Evolutionary conservation across 768 basidiomycete species (phyloP), one percentile per base, ranked within the genome.

Genomic region (Psilocybe subaeruginosa): DNA sequence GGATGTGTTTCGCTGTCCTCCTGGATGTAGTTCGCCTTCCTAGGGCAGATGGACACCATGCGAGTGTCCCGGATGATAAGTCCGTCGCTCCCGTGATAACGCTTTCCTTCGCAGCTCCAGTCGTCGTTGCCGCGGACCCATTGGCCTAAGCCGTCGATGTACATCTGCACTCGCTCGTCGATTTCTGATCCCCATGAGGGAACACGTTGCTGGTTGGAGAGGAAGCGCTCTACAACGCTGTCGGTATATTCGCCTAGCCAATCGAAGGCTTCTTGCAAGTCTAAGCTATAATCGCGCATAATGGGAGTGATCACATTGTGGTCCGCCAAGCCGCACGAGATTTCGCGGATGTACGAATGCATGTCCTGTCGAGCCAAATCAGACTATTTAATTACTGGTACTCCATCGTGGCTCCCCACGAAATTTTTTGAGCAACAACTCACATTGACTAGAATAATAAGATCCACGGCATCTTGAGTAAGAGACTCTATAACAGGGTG

Each of bases 401-500:
- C 33, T 35, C 6, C 11, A 6, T 35, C 11, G 31, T 6, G 30
- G 11, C 23, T 23, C 23, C 23, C 23, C 23, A 23, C 23, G 23
- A 23, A 23, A 23, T 23, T 23, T 23, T 19, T 23, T 23, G 23
- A 23, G 23, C 23, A 37, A 30, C n/a, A 29, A 58, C 72, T 51
- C 53, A 75, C 70, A 52, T 73, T 73, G 4, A 68, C 69, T 27
- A 73, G 64, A 5, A 71, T 78, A 43, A 86, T 76, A 54, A 85
- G 72, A 55, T 87, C 85, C 57, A 82, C 82, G 4, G 83, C 78
- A 41, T 77, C 70, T 52, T 82, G 74, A 19, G 78, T 75, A 57
- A 88, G 75, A 6, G 77, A 73, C 58, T 70, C 68, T 43, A 88
- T 75, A 48, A 75, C 66, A 0, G 83, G 82, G 70, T 88, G 80